Evolutionary conservation across 371 early-diverging fungal species (phyloP).

Genomic region (Actinomortierella wolfii): DNA sequence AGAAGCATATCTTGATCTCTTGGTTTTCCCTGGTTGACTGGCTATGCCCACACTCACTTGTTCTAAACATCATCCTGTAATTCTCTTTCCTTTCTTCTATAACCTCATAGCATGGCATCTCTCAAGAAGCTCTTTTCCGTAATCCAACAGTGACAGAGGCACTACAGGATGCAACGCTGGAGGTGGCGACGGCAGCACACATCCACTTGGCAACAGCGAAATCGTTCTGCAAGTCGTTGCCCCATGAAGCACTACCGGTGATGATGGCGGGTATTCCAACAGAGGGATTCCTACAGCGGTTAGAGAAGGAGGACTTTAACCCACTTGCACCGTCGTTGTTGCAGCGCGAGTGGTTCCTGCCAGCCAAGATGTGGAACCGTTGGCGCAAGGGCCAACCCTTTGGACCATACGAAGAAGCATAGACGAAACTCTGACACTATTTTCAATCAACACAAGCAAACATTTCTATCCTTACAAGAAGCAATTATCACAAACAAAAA

Average conservation of each 20-base stretch:
- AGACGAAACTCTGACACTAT: too few relatives aligned
- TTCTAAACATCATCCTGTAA: background rate
- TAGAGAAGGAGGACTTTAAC: constrained; percentile 76
- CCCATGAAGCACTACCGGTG: constrained; percentile 64
- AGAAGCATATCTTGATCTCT: background rate
- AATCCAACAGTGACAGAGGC: constrained; percentile 59
- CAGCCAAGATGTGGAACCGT: constrained; percentile 54
- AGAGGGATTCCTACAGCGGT: constrained; percentile 62
- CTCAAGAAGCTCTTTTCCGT: constrained; percentile 76
- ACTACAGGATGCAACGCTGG: constrained; percentile 76
- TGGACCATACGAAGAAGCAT: background rate
- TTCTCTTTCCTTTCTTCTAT: background rate
- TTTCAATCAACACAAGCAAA: too few relatives aligned
- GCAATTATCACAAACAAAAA: too few relatives aligned
- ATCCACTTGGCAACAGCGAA: constrained; percentile 81
- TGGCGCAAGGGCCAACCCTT: constrained; percentile 31
- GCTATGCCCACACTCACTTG: background rate
- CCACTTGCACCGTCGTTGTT: constrained; percentile 65
- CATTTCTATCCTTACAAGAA: too few relatives aligned
- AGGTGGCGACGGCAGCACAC: constrained; percentile 82
- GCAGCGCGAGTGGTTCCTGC: constrained; percentile 72
- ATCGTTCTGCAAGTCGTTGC: constrained; percentile 58
- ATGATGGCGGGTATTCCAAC: constrained; percentile 67
- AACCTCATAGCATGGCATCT: constrained; percentile 60
- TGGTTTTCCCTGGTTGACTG: background rate